Percentiles rank a stretch among this genome's conserved stretches.
Evolutionary conservation across 2,329 filamentous ascomycete species (phyloP).

Genomic region (Monosporascus sp.): DNA sequence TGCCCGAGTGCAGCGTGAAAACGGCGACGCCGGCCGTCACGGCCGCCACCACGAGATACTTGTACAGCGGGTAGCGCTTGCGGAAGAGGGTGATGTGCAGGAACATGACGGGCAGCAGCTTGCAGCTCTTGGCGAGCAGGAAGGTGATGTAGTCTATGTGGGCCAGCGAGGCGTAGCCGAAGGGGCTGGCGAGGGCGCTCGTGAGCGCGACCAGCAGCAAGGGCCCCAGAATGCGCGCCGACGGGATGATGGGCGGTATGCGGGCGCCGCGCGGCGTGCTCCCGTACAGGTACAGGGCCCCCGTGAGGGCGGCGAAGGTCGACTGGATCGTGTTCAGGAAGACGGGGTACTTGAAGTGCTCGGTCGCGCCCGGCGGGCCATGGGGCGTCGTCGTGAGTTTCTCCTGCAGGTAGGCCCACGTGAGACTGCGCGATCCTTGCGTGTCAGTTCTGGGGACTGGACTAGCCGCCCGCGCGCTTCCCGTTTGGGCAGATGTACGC

Average conservation of each 20-base stretch:
- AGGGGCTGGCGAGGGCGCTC: slow-evolving; percentile 84
- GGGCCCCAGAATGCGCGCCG: slow-evolving; percentile 65
- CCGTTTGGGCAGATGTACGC: slow-evolving; percentile 28
- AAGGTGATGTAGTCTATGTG: slow-evolving; percentile 99
- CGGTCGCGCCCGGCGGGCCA: slow-evolving; percentile 54
- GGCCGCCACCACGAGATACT: slow-evolving; percentile 87
- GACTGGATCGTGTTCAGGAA: slow-evolving; percentile 97
- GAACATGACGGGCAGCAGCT: slow-evolving; percentile 97
- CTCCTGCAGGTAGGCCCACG: slow-evolving; percentile 95
- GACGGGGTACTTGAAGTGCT: slow-evolving; percentile 88
- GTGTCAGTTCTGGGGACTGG: slow-evolving; percentile 1
- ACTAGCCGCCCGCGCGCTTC: background rate
- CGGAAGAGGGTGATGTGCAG: slow-evolving; percentile 90
- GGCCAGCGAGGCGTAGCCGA: slow-evolving; percentile 85
- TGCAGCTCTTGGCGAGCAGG: slow-evolving; percentile 95
- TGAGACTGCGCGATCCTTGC: slow-evolving; percentile 52
- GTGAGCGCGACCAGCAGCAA: slow-evolving; percentile 82
- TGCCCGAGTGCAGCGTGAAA: slow-evolving; percentile 80
- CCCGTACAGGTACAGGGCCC: slow-evolving; percentile 70
- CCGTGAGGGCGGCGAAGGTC: slow-evolving; percentile 75
- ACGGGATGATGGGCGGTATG: slow-evolving; percentile 69
- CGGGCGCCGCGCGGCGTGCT: slow-evolving; percentile 50
- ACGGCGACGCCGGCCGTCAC: slow-evolving; percentile 91
- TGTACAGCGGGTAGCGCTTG: slow-evolving; percentile 86
- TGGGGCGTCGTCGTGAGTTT: slow-evolving; percentile 92